Base-by-base conservation (phyloP, 139 green algal genomes). In the Tetratostichococcus sp. region DNA sequence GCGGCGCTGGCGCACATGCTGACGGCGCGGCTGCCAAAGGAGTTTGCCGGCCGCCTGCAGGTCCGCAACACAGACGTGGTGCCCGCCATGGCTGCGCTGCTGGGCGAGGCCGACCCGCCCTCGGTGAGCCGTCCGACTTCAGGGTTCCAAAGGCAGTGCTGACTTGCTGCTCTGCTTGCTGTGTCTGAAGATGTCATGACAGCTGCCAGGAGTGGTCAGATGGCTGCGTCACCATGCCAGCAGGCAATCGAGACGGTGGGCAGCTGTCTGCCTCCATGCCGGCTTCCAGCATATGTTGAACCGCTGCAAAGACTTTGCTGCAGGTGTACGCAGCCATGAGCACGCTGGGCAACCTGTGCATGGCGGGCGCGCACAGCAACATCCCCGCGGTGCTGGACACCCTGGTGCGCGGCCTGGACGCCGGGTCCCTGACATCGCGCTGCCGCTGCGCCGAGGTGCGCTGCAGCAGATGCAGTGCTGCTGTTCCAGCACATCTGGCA, bases 1-100 rank as follows among this genome's bases (percentile, higher is more conserved):
- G 50, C 50, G 50, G 50, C 50, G 50, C 50, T 62, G 50, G 50
- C 50, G 50, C 50, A 62, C 50, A 62, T 62, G 50, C 50, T 62
- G 50, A 62, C 50, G 50, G 11, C 50, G 14, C 50, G 50, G 50
- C 50, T 62, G 50, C 50, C 50, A 8, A 62, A 26, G 50, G 50
- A 62, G 50, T 17, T n/a, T 2, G 50, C 50, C 14, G 14, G 4
- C 14, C 50, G 50, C 50, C 14, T 62, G 14, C 14, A 23, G 14
- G 50, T 26, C 11, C 50, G 50, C 50, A 17, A 17, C 50, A 62
- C 11, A 8, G 50, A 62, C 50, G 26, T 62, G 2, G 50, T 62
- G 50, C 50, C 50, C 50, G 50, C 50, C 50, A 62, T 62, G 50
- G 50, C 19, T 2, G 50, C 50, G 14, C 50, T 62, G 50, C 50